Base-by-base conservation (phyloP, 2,329 filamentous ascomycete genomes). In the Alternaria sp. region DNA sequence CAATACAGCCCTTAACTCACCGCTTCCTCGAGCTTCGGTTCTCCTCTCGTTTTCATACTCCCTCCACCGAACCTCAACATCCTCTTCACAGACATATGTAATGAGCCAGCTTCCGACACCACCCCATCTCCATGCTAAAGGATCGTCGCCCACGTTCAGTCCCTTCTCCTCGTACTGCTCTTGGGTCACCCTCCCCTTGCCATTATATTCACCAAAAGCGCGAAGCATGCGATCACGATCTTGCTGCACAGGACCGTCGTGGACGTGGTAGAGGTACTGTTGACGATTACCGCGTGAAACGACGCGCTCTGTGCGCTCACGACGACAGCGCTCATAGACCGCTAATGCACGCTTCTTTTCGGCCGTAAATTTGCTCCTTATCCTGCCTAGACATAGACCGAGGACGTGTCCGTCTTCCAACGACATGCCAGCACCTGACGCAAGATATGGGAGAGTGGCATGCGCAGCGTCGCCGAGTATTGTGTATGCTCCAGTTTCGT, bases 381-480 rank as follows among this genome's bases (percentile, higher is more conserved):
- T 64, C 5, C 81, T 80, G 0, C 81, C 81, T 1, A 89, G 80
- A 57, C 85, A 87, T 45, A 87, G 76, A 0, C 87, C 86, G 0
- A 89, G 78, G 0, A 87, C 85, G 3, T 85, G 85, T 0, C 81
- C 87, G 56, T 89, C 87, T 72, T 89, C 87, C 1, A 89, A 79
- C 4, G 84, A 83, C 86, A 89, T 88, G 2, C 86, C 86, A 0
- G 86, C 86, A 2, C 85, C 83, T 7, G 78, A 82, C 2, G 86
- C 86, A 0, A 89, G 79, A 69, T 90, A 90, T 0, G 88, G 89
- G 0, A 90, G 79, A 0, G 87, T 90, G 6, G 88, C 87, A 63
- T 90, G 87, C 2, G 87, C 86, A 0, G 87, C 86, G 67, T 90
- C 88, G 0, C 89, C 88, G 0, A 90, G 79, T 69, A 90, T 82